Conservation (phyloP, 23 red algal genomes). For the Gracilaria domingensis region DNA sequence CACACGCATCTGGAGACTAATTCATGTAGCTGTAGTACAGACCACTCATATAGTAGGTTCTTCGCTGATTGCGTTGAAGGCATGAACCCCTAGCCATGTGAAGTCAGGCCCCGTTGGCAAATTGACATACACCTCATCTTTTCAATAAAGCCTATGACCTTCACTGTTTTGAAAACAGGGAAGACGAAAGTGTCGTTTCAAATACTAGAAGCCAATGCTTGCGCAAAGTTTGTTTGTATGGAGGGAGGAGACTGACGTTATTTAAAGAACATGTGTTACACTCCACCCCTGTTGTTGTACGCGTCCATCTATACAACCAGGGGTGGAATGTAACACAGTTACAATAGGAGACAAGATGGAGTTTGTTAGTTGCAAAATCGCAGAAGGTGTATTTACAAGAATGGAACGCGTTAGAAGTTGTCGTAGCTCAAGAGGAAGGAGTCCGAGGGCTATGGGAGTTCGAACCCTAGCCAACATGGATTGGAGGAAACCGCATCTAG, state of each 20-base stretch:
- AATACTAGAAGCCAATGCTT: too few relatives aligned
- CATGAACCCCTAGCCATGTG: not conserved
- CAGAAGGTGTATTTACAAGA: not conserved
- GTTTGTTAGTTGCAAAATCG: not conserved
- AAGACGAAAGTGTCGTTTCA: too few relatives aligned
- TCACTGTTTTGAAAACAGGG: too few relatives aligned
- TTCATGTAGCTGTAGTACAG: not conserved
- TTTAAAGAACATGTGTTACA: too few relatives aligned
- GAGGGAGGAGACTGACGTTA: too few relatives aligned
- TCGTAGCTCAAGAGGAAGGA: not conserved
- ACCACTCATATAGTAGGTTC: not conserved
- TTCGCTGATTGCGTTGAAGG: not conserved
- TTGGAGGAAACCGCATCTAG: not conserved
- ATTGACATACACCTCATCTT: too few relatives aligned
- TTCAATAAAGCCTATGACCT: too few relatives aligned
- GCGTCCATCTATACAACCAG: too few relatives aligned
- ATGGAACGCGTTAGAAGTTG: not conserved
- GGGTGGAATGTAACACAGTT: not conserved
- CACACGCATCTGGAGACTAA: conserved; percentile 22
- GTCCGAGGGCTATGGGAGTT: not conserved
- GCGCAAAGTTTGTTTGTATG: too few relatives aligned
- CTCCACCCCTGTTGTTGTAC: too few relatives aligned
- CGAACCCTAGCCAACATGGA: not conserved
- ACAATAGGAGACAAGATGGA: not conserved
- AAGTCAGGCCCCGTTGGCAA: too few relatives aligned